Base-by-base conservation (phyloP, 78 protist genomes). In the Emiliania huxleyi region DNA sequence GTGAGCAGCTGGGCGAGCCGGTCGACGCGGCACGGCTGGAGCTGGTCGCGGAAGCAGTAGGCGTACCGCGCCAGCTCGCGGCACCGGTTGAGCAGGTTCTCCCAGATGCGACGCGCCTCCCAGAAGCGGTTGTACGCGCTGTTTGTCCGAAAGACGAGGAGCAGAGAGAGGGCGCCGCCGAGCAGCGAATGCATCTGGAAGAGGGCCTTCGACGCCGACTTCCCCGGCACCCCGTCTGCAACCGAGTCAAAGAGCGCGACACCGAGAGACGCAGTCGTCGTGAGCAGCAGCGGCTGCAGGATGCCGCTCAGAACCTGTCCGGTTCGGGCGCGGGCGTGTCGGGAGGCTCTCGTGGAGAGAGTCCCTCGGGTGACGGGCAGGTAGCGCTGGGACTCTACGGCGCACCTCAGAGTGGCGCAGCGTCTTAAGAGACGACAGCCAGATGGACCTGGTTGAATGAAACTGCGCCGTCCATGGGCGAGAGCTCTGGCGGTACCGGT, bases 131-230 rank as follows among this genome's bases (percentile, higher is more conserved):
- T 35, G 75, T 89, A 89, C 56, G 91, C 91, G 0, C 77, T 29
- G 75, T 89, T 89, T 38, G 91, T 89, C 46, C 91, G 73, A 45
- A 89, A 89, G 75, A 89, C 91, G 45, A 89, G 91, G 15, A 89
- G 75, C 29, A 81, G 55, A 2, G n/a, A 18, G 56, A 81, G 89
- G 23, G 89, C 89, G 21, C 89, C 89, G 2, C 89, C 89, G 56
- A 81, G 89, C 23, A 81, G 89, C 22, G 89, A 21, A 56, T 81
- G 89, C 56, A 81, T 44, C 38, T 81, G 85, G 46, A 40, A 45
- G 35, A 77, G 85, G 48, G 85, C 1, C n/a, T 22, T 35, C 19
- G 29, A 4, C 29, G 42, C 35, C 1, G 19, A 4, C 3, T 6
- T 22, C 18, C 85, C 46, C 19, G 48, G 48, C n/a, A 22, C 44